Base-by-base conservation (phyloP, 768 basidiomycete species). In the Termitomyces sp. region DNA sequence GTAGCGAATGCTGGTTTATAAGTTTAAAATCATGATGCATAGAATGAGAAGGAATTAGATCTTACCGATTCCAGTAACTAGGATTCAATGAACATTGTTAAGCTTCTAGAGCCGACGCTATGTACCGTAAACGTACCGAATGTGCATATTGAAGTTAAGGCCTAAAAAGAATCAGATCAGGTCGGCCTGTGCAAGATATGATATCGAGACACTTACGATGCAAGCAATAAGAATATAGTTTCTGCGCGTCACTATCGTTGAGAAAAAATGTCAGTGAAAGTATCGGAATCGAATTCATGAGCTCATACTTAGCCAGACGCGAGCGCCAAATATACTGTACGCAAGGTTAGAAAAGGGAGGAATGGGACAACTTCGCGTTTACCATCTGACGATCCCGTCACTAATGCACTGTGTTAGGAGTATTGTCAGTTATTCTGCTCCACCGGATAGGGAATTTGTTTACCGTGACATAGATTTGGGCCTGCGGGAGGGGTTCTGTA, bases 311-410 rank as follows among this genome's bases (percentile, higher is more conserved):
- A 64, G 55, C 67, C 68, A 71, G 20, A 69, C 69, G 32, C 69
- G 65, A 46, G 64, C 56, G 8, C 59, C 65, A 56, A 68, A 69
- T 26, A 69, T 59, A 49, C 69, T 71, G 58, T 1, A 41, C 14
- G 20, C 20, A 5, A 22, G 31, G 24, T 58, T 32, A 61, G 24
- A 24, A 24, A 27, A 26, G 6, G 20, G 31, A 31, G 6, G 20
- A 31, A 44, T 24, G 18, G 14, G 26, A 27, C 22, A 37, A 24
- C 5, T 22, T 53, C 4, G 24, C n/a, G 61, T 64, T 44, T 59
- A 74, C 74, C 63, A 61, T 66, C 73, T 50, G 49, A 74, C 66
- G 48, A 69, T 62, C 34, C 66, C 50, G 51, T 72, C 71, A 55
- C 68, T 72, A 43, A 66, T 58, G 57, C 55, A 56, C 61, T 62